A percentile compares a stretch with the other conserved stretches of the same genome.
phyloP scores from a whole-genome alignment of 495 filamentous ascomycete genomes.

The Neurospora sp. region DNA sequence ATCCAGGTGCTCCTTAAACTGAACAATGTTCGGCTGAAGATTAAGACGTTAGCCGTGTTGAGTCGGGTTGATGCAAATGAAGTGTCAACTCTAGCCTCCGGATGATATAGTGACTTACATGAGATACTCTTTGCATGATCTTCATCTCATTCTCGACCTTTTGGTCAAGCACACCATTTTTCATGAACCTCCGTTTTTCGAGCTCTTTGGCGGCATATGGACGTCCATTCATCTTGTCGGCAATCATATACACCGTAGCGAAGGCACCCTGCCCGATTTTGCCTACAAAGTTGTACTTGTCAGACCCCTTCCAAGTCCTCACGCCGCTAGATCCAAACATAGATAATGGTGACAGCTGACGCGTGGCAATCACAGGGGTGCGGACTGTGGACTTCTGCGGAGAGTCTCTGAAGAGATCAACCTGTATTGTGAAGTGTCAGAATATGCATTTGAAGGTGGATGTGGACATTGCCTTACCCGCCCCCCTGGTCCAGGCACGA shows the following conservation, averaged over 20 bases:
- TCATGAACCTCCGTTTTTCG: constrained; percentile 80
- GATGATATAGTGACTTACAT: constrained; percentile 47
- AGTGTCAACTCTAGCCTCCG: neutral
- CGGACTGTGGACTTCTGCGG: neutral
- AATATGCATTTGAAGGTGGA: neutral
- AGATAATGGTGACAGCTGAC: neutral
- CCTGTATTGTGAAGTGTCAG: constrained; percentile 9
- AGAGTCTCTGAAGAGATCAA: constrained; percentile 21
- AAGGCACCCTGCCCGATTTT: constrained; percentile 88
- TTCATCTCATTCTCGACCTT: constrained; percentile 92
- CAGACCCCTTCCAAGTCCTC: constrained; percentile 64
- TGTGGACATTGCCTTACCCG: constrained; percentile 22
- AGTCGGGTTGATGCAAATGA: neutral
- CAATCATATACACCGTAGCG: constrained; percentile 80
- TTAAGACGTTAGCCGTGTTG: constrained; percentile 9
- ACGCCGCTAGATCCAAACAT: neutral
- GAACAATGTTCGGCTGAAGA: constrained; percentile 75
- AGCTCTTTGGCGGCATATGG: constrained; percentile 86
- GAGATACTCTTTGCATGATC: constrained; percentile 75
- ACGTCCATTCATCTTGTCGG: constrained; percentile 65
- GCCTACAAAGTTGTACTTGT: constrained; percentile 70
- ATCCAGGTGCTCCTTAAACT: constrained; percentile 79
- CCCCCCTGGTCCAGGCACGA: constrained; percentile 36
- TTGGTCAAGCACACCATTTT: constrained; percentile 71
- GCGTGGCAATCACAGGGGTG: neutral